A percentile compares a stretch with the other conserved stretches of the same genome.
Evolutionary conservation across 2,329 filamentous ascomycete genomes (phyloP).

Genomic region (Ophiostoma novo-ulmi): DNA sequence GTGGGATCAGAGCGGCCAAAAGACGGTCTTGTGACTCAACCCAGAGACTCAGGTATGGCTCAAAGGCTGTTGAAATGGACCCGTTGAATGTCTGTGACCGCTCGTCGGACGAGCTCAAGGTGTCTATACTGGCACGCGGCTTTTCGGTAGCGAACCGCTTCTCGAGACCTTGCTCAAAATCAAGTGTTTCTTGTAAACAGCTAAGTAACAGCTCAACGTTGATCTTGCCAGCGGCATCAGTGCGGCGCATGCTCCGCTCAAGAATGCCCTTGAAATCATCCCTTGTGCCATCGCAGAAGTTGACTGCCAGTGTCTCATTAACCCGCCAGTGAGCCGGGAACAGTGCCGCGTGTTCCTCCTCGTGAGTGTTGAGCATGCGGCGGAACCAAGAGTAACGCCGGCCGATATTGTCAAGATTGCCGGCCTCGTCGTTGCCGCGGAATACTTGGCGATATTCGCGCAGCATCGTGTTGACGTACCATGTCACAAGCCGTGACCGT

Average conservation of each 20-base stretch:
- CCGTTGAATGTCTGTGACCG: slow-evolving; percentile 75
- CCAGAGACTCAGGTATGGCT: slow-evolving; percentile 95
- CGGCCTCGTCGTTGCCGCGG: slow-evolving; percentile 91
- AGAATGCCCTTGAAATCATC: slow-evolving; percentile 94
- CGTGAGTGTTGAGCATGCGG: slow-evolving; percentile 90
- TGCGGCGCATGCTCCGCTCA: slow-evolving; percentile 75
- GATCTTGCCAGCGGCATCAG: slow-evolving; percentile 59
- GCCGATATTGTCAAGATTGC: slow-evolving; percentile 92
- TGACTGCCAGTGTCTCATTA: slow-evolving; percentile 80
- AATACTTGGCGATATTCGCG: slow-evolving; percentile 95
- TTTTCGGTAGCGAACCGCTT: slow-evolving; percentile 60
- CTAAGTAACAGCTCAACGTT: slow-evolving; percentile 45
- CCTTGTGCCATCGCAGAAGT: slow-evolving; percentile 90
- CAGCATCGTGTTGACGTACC: slow-evolving; percentile 97
- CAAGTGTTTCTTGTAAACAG: slow-evolving; percentile 63
- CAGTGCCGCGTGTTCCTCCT: slow-evolving; percentile 82
- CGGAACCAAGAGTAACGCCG: slow-evolving; percentile 94
- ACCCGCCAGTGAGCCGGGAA: slow-evolving; percentile 88
- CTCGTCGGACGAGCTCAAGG: slow-evolving; percentile 72
- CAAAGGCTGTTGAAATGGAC: slow-evolving; percentile 91
- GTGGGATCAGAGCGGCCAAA: slow-evolving; percentile 75
- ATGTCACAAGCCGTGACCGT: slow-evolving; percentile 74
- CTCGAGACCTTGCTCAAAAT: slow-evolving; percentile 92
- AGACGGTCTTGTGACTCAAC: slow-evolving; percentile 93
- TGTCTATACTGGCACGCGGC: slow-evolving; percentile 80